Conservation (phyloP, 257 asterid species). For the Ocimum tenuiflorum region DNA sequence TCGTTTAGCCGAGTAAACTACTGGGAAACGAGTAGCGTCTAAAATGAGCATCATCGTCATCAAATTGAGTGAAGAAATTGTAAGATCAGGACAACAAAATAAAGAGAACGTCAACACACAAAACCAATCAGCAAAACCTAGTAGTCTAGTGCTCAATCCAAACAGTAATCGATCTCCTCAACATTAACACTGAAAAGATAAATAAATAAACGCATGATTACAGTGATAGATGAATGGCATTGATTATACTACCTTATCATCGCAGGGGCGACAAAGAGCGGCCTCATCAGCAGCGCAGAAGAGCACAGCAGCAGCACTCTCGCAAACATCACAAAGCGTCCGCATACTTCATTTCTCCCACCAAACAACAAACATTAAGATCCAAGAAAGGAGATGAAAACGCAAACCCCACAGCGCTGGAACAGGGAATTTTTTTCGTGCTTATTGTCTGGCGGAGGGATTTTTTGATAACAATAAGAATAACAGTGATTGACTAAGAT, state of each 20-base stretch:
- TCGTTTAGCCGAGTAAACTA: no score
- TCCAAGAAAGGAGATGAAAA: not conserved
- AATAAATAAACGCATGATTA: not conserved
- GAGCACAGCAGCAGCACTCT: conserved; percentile 61
- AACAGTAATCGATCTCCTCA: conserved; percentile 3
- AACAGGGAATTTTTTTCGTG: not conserved
- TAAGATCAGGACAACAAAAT: not conserved
- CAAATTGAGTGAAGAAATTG: not conserved
- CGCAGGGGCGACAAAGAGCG: conserved; percentile 58
- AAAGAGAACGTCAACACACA: not conserved
- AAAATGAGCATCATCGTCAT: not conserved
- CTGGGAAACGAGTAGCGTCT: not conserved
- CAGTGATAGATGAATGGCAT: not conserved
- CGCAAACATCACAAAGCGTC: conserved; percentile 70
- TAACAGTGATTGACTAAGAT: conserved; percentile 8
- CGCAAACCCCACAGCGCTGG: not conserved
- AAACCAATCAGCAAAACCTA: not conserved
- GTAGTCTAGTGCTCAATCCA: no score
- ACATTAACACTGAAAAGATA: not conserved
- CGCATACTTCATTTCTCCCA: conserved; percentile 50
- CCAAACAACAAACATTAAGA: conserved; percentile 18
- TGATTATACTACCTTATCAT: conserved; percentile 39
- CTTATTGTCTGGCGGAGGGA: not conserved
- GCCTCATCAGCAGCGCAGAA: conserved; percentile 82
- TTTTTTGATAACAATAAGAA: conserved; percentile 12